Evolutionary conservation across 352 stramenopile genomes (phyloP).

Genomic region (Globisporangium alternatum): DNA sequence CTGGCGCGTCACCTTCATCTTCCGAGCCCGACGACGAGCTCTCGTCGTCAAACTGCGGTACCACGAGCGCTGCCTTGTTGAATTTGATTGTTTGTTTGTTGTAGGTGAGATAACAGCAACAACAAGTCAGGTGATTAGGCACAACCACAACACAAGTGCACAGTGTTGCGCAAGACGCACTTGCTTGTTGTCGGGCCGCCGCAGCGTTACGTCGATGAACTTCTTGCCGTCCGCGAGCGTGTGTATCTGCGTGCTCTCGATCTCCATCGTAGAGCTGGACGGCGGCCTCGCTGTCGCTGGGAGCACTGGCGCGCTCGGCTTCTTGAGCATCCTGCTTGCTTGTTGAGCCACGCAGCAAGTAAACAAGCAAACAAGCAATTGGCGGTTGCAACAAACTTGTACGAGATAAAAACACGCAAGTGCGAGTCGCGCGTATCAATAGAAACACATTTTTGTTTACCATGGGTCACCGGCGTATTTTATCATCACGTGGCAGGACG

Average conservation of each 20-base stretch:
- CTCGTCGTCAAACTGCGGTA: slow-evolving; percentile 73
- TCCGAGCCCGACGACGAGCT: slow-evolving; percentile 40
- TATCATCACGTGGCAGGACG: too few species aligned
- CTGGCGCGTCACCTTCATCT: slow-evolving; percentile 11
- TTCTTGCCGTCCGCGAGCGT: slow-evolving; percentile 43
- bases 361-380: not conserved
- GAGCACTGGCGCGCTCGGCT: slow-evolving; percentile 10
- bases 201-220: slow-evolving; percentile 54
- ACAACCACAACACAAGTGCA: not conserved
- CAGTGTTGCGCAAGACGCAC: slow-evolving; percentile 11
- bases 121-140: not conserved
- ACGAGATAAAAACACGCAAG: not conserved
- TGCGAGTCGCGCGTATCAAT: not conserved
- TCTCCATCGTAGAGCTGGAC: slow-evolving; percentile 30
- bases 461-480: not conserved
- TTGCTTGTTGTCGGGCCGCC: slow-evolving; percentile 20
- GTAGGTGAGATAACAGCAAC: not conserved
- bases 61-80: slow-evolving; percentile 34
- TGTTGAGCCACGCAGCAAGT: not conserved
- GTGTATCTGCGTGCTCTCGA: slow-evolving; percentile 45
- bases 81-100: not conserved
- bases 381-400: not conserved
- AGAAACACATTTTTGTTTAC: not conserved
- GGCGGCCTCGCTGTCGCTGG: not conserved
- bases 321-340: slow-evolving; percentile 8